These are phyloP conservation scores for Cutaneotrichosporon cyanovorans DNA, from an alignment of 1,284 basidiomycete genomes.

Conservation along the genomic window DNA sequence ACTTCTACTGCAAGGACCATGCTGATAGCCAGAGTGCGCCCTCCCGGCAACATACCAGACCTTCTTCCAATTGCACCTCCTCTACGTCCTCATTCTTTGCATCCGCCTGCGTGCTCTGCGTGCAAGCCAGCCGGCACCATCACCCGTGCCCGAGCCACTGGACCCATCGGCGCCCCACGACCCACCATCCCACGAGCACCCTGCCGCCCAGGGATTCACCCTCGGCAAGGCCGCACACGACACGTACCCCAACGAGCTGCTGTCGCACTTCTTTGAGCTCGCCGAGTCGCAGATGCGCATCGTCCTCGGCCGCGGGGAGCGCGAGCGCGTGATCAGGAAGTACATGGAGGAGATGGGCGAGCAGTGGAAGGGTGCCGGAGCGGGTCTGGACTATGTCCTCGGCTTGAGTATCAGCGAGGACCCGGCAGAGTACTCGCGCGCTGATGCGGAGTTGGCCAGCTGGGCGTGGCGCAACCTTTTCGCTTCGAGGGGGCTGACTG, in stretches of 20 bases:
- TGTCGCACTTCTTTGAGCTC: constrained; percentile 95
- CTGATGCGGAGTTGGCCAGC: constrained; percentile 71
- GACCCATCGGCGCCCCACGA: constrained; percentile 16
- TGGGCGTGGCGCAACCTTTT: constrained; percentile 91
- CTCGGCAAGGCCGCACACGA: constrained; percentile 28
- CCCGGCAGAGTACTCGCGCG: constrained; percentile 16
- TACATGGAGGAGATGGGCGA: constrained; percentile 86
- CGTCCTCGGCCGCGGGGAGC: constrained; percentile 61
- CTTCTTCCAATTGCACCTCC: constrained; percentile 91
- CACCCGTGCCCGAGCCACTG: constrained; percentile 36
- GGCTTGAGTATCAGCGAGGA: constrained; percentile 24
- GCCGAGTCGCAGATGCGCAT: constrained; percentile 82
- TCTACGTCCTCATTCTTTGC: constrained; percentile 86
- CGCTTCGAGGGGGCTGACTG: constrained; percentile 24
- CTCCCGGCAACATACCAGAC: constrained; percentile 93
- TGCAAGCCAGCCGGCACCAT: constrained; percentile 50
- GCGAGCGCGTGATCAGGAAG: constrained; percentile 71
- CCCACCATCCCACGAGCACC: constrained; percentile 4
- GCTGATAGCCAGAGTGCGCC: constrained; percentile 60
- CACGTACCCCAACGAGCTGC: constrained; percentile 53
- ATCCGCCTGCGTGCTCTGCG: constrained; percentile 74
- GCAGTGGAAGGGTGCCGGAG: constrained; percentile 79
- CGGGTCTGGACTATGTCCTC: constrained; percentile 67
- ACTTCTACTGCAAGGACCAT: neutral
- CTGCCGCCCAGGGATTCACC: constrained; percentile 6